These are phyloP conservation scores for Talaromyces sp. DNA, from an alignment of 2,329 filamentous ascomycete species.

Conservation along the genomic window DNA sequence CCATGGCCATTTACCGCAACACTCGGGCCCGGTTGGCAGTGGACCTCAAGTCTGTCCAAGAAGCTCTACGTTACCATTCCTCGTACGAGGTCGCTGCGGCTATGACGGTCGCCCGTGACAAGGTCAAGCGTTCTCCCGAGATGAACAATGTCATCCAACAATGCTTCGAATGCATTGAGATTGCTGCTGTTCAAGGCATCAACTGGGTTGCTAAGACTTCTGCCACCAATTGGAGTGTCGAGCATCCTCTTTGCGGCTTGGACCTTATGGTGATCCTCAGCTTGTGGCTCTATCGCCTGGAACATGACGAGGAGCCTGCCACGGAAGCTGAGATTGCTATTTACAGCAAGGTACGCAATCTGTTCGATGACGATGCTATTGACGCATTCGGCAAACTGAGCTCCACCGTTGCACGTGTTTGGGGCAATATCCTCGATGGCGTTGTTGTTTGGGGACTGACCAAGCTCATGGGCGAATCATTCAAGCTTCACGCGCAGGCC, in stretches of 20 bases:
- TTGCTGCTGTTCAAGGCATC: slow-evolving; percentile 86
- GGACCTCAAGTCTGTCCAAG: slow-evolving; percentile 91
- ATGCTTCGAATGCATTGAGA: slow-evolving; percentile 97
- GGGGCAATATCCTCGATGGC: slow-evolving; percentile 97
- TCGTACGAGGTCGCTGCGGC: slow-evolving; percentile 94
- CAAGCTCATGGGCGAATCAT: slow-evolving; percentile 95
- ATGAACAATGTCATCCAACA: slow-evolving; percentile 99
- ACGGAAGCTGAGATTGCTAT: slow-evolving; percentile 40
- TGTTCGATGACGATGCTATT: slow-evolving; percentile 82
- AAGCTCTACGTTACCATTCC: slow-evolving; percentile 93
- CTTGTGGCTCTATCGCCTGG: slow-evolving; percentile 96
- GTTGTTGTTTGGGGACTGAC: slow-evolving; percentile 88
- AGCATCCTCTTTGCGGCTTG: slow-evolving; percentile 92
- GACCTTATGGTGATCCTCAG: slow-evolving; percentile 97
- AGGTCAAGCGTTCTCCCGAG: slow-evolving; percentile 88
- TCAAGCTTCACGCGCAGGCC: slow-evolving; percentile 93
- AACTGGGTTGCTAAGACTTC: slow-evolving; percentile 98
- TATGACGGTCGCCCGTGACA: slow-evolving; percentile 91
- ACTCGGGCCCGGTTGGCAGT: slow-evolving; percentile 88
- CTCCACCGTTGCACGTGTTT: slow-evolving; percentile 89
- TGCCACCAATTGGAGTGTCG: slow-evolving; percentile 97
- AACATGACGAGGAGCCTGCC: slow-evolving; percentile 88
- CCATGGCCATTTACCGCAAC: slow-evolving; percentile 94
- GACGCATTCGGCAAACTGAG: slow-evolving; percentile 82
- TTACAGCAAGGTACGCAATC: slow-evolving; percentile 68